Base-by-base conservation (phyloP, 805 yeast species). In the Zygosaccharomyces bisporus region DNA sequence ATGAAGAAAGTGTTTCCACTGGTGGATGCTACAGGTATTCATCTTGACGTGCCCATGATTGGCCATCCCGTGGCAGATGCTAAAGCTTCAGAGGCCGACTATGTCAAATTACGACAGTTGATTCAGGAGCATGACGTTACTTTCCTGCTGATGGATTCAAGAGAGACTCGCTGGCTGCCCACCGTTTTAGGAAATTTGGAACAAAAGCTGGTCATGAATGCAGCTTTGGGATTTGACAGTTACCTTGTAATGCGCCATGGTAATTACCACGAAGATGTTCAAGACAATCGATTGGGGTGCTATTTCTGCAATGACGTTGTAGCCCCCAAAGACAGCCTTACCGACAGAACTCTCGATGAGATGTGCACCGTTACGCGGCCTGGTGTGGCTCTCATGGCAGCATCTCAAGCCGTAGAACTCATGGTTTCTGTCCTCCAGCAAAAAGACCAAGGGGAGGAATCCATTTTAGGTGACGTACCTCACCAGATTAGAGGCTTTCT, bases 361-460 rank as follows among this genome's bases (percentile, higher is more conserved):
- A 93, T 93, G 97, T 93, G 99, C 60, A 93, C 99, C 0, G 99
- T 93, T 1, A 93, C 99, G 0, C 72, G 99, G 32, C 98, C 99
- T 0, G 99, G 99, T 0, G 90, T 85, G 1, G 96, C 99, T 0
- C 68, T 85, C 55, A 68, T 88, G 66, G 97, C 98, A 0, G 77
- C 95, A 0, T 79, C 96, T 0, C 68, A 82, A 29, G 95, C 95
- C 0, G 95, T 86, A 1, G 99, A 93, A 61, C 66, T 93, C 4
- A 58, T 88, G 49, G 85, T 86, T 0, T 78, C 93, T 1, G 49
- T 86, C 0, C 55, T 87, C 31, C 97, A 91, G 61, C 83, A 82
- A 53, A 79, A 79, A 0, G 60, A 66, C 4, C 24, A 17, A 13
- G 7, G 59, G 0, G 38, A 38, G 5, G 50, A 46, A 12, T 69